Conservation (phyloP, 1,284 basidiomycete species). For the Salmacisia buchloeana region DNA sequence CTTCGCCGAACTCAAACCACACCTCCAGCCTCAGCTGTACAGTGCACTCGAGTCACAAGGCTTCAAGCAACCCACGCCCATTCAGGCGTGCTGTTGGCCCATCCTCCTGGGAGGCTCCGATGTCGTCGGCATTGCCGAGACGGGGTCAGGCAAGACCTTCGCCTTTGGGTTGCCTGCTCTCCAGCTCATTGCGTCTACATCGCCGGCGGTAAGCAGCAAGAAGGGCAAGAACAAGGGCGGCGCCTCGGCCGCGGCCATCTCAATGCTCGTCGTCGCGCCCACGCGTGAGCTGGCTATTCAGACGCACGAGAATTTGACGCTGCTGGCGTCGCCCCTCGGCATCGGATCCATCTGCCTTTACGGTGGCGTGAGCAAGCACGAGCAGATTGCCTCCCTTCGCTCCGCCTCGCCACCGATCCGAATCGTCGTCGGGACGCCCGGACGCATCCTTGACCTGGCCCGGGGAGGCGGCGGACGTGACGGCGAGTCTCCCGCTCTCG, state of each 20-base stretch:
- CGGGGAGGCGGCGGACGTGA: constrained; percentile 58
- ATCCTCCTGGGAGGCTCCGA: constrained; percentile 74
- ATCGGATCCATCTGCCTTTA: constrained; percentile 80
- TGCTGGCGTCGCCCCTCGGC: constrained; percentile 69
- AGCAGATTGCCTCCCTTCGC: constrained; percentile 64
- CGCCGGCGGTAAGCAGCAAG: constrained; percentile 30
- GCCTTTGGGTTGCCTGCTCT: constrained; percentile 91
- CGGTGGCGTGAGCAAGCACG: constrained; percentile 82
- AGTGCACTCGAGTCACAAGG: constrained; percentile 59
- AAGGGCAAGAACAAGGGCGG: constrained; percentile 32
- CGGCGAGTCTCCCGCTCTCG: constrained; percentile 62
- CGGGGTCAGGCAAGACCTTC: constrained; percentile 90
- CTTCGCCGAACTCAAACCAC: constrained; percentile 66
- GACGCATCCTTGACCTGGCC: constrained; percentile 82
- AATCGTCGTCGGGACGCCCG: constrained; percentile 89
- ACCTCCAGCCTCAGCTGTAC: constrained; percentile 61
- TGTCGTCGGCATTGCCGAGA: constrained; percentile 95
- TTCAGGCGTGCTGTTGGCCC: constrained; percentile 95
- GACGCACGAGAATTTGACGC: constrained; percentile 77
- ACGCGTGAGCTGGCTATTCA: constrained; percentile 92
- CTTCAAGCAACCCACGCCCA: constrained; percentile 87
- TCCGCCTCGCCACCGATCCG: constrained; percentile 57
- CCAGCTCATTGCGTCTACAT: constrained; percentile 56
- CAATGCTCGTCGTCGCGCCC: constrained; percentile 81
- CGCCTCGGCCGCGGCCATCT: constrained; percentile 56